These are phyloP conservation scores for Linnemannia hyalina DNA, from an alignment of 192 early-diverging fungal genomes.

Conservation along the genomic window DNA sequence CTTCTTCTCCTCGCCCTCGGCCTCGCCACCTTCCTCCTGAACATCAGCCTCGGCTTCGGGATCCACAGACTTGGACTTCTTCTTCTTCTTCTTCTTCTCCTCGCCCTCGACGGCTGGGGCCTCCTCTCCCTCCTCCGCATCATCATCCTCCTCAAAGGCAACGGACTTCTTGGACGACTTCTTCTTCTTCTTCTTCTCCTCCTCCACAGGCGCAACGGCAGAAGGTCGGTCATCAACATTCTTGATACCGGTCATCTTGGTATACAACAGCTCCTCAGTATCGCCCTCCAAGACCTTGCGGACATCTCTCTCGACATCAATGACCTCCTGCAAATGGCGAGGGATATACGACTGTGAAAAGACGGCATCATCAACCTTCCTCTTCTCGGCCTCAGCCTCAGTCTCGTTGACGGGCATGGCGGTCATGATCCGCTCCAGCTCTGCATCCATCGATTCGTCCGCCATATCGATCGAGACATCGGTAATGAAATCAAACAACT, in stretches of 20 bases:
- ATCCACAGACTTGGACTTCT: background rate
- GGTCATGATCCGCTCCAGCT: constrained; percentile 74
- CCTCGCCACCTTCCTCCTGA: background rate
- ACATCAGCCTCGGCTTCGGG: background rate
- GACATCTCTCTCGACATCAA: constrained; percentile 88
- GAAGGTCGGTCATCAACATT: constrained; percentile 59
- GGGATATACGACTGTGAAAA: constrained; percentile 95
- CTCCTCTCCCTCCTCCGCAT: background rate
- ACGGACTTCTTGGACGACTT: constrained; percentile 33
- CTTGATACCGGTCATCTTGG: constrained; percentile 72
- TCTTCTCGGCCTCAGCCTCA: constrained; percentile 63
- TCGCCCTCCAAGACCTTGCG: constrained; percentile 79
- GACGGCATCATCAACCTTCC: constrained; percentile 86
- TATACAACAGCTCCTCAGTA: constrained; percentile 69
- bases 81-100: constrained; percentile 6
- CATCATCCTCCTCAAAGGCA: constrained; percentile 1
- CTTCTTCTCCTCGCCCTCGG: background rate
- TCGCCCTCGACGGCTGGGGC: background rate
- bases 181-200: constrained; percentile 23
- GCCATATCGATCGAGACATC: constrained; percentile 68
- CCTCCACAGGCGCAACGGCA: constrained; percentile 4
- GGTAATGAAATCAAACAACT: constrained; percentile 92
- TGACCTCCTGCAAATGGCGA: constrained; percentile 90
- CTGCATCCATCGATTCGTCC: constrained; percentile 76
- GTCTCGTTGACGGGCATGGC: constrained; percentile 51